These are phyloP conservation scores for Poteriospumella lacustris DNA, from an alignment of 108 stramenopile species.

Conservation along the genomic window DNA sequence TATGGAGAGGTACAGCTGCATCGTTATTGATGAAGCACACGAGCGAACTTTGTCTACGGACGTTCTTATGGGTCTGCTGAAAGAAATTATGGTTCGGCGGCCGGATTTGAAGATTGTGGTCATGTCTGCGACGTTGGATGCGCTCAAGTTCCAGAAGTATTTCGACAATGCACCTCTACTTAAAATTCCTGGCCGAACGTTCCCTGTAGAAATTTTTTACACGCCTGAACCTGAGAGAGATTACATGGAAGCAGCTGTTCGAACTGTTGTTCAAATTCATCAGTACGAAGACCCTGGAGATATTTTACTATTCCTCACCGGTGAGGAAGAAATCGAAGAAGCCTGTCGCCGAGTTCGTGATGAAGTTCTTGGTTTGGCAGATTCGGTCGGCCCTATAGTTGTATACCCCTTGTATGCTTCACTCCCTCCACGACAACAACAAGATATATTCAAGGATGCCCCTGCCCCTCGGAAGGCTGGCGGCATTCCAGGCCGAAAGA, in stretches of 20 bases:
- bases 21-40: constrained; percentile 97
- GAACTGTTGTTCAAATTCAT: constrained; percentile 93
- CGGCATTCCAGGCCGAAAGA: constrained; percentile 91
- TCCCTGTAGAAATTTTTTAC: constrained; percentile 94
- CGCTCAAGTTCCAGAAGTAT: constrained; percentile 70
- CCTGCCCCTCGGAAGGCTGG: constrained; percentile 84
- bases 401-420: constrained; percentile 93
- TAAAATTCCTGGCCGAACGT: constrained; percentile 93
- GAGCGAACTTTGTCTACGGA: constrained; percentile 96
- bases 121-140: constrained; percentile 97
- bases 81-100: constrained; percentile 77
- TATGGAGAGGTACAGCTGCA: constrained; percentile 75
- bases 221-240: constrained; percentile 93
- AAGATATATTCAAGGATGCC: constrained; percentile 79
- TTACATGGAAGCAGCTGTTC: constrained; percentile 93
- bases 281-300: constrained; percentile 94
- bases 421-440: constrained; percentile 86
- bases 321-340: constrained; percentile 97
- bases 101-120: constrained; percentile 88
- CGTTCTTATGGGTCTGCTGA: constrained; percentile 96
- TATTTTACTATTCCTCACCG: constrained; percentile 94
- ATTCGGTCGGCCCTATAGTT: constrained; percentile 69
- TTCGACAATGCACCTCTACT: constrained; percentile 76
- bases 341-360: constrained; percentile 83
- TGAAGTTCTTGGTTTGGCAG: constrained; percentile 58